Base-by-base conservation (phyloP, 140 eudicot genomes). In the Senecio squalidus region DNA sequence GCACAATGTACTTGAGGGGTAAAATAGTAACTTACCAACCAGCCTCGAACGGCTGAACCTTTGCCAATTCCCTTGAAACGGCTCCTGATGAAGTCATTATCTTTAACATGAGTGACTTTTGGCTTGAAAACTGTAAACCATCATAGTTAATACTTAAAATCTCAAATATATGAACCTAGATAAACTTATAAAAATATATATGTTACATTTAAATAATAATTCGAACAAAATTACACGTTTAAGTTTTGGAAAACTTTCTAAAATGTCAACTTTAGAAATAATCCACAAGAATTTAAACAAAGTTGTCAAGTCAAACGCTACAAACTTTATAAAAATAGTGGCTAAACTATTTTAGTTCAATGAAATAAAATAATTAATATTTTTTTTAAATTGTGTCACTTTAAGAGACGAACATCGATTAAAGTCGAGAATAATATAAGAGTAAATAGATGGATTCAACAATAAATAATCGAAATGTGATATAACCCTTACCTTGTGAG, bases 31-130 rank as follows among this genome's bases (percentile, higher is more conserved):
- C 94, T 73, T 69, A 88, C 96, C 84, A 84, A 15, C 96, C 96
- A 88, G 26, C 87, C 73, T 16, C 78, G 25, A 20, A 84, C 8
- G 8, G 79, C 58, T 13, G 72, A 76, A 6, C 70, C 11, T 71
- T 80, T 76, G 11, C 78, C 89, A 30, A 81, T 26, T 10, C 94
- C 96, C 24, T 46, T 62, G 17, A 78, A 88, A 21, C 90, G 81
- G 41, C 8, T 50, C 69, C 58, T 78, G 51, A 84, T 74, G 31
- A 84, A 88, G 33, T 70, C 84, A 41, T 84, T 82, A 10, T 80
- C 76, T 44, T 78, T 78, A 27, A 78, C 81, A 24, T 66, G 70
- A 17, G 89, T 87, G 10, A 83, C 26, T 53, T 62, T 72, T 40
- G 16, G 40, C 70, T 68, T 69, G 15, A 79, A 31, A 29, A 58